Evolutionary conservation across 495 filamentous ascomycete genomes (phyloP).

Genomic region (Halenospora varia): DNA sequence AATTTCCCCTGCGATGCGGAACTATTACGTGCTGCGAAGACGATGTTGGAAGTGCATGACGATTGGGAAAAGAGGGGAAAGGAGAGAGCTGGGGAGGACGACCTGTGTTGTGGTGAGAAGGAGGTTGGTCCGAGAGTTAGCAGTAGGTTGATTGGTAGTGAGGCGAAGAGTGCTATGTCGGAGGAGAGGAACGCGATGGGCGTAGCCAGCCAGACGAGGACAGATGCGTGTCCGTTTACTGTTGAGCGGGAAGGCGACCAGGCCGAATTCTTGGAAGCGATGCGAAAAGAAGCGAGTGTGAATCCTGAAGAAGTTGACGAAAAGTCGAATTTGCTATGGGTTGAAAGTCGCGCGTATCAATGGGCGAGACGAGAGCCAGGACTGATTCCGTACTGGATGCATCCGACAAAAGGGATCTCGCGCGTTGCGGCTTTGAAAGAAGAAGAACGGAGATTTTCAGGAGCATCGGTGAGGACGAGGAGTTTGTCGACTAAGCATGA

Average conservation of each 20-base stretch:
- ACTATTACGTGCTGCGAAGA: conserved; percentile 20
- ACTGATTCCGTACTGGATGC: conserved; percentile 21
- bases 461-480: neutral
- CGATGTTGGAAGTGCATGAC: conserved; percentile 15
- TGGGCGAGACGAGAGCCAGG: conserved; percentile 17
- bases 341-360: conserved; percentile 15
- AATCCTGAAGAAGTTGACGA: conserved; percentile 6
- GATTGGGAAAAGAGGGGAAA: conserved; percentile 12
- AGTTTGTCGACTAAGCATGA: neutral
- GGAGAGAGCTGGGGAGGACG: neutral
- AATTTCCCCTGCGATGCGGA: conserved; percentile 1
- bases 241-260: conserved; percentile 12
- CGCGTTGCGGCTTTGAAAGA: neutral
- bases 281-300: neutral
- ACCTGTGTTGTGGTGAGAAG: too few relatives aligned
- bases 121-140: neutral
- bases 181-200: conserved; percentile 7
- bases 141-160: neutral
- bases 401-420: conserved; percentile 18
- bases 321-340: conserved; percentile 9
- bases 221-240: conserved; percentile 19
- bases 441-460: neutral
- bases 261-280: conserved; percentile 8
- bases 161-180: too few relatives aligned
- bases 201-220: conserved; percentile 11